Evolutionary conservation across 2,329 filamentous ascomycete genomes (phyloP).

Genomic region (Phoma sp.): DNA sequence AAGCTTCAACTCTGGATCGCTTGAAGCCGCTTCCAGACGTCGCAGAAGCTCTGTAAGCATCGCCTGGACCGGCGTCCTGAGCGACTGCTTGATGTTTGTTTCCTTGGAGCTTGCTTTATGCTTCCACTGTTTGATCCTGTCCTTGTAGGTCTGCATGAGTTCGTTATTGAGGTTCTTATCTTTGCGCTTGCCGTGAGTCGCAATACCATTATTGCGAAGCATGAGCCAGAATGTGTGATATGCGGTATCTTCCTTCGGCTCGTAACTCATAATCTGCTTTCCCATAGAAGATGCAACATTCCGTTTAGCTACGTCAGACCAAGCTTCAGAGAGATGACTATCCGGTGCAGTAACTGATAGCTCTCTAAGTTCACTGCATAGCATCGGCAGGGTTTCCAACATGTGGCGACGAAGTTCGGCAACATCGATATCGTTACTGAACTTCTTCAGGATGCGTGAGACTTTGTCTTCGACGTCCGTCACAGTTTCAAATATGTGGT

Average conservation of each 20-base stretch:
- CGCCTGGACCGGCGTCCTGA: background rate
- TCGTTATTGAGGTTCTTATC: conserved; percentile 1
- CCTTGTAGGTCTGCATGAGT: background rate
- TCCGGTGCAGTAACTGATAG: too few species aligned
- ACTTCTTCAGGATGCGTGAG: background rate
- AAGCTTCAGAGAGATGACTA: too few species aligned
- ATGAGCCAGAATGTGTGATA: conserved; percentile 1
- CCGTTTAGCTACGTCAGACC: too few species aligned
- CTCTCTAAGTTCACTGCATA: too few species aligned
- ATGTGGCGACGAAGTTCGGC: conserved; percentile 6
- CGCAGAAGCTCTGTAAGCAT: background rate
- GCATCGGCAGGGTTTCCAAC: too few species aligned
- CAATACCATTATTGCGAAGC: conserved; percentile 3
- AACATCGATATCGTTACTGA: conserved; percentile 8
- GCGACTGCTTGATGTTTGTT: background rate
- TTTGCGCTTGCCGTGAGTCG: background rate
- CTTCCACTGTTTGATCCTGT: background rate
- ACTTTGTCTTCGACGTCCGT: conserved; percentile 6
- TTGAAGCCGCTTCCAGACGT: background rate
- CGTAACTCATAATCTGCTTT: too few species aligned
- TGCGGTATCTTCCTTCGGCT: background rate
- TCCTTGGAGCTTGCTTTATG: background rate
- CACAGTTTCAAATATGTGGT: conserved; percentile 6
- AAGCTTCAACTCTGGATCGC: background rate
- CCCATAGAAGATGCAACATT: too few species aligned